Conservation (phyloP, 2,329 filamentous ascomycete species). For the Aureobasidium sp. region DNA sequence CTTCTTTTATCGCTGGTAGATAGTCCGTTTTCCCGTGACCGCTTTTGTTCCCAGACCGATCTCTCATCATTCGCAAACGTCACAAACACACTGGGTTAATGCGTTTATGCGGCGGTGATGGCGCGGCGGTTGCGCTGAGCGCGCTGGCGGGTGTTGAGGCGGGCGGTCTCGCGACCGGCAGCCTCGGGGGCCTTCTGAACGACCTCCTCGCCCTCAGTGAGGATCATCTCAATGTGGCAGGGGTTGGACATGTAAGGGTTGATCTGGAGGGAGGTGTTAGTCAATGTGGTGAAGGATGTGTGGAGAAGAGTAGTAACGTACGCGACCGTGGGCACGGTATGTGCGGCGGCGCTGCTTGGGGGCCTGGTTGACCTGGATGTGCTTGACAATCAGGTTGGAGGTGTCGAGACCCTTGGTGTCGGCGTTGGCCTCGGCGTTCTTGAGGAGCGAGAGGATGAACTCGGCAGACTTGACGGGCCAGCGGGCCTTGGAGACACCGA, state of each 20-base stretch:
- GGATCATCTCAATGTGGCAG: conserved; percentile 99
- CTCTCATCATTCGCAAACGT: neutral
- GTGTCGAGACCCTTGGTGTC: conserved; percentile 97
- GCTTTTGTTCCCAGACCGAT: conserved; percentile 5
- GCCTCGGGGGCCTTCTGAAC: conserved; percentile 78
- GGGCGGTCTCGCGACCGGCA: conserved; percentile 43
- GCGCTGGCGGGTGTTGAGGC: conserved; percentile 87
- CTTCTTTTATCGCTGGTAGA: conserved; percentile 7
- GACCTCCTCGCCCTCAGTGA: conserved; percentile 93
- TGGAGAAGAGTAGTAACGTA: conserved; percentile 49
- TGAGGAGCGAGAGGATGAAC: conserved; percentile 93
- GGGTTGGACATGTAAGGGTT: conserved; percentile 99
- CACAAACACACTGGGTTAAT: neutral
- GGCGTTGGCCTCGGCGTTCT: conserved; percentile 95
- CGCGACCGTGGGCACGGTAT: conserved; percentile 99
- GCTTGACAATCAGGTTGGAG: conserved; percentile 95
- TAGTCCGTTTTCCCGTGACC: conserved; percentile 3
- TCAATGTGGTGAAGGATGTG: neutral
- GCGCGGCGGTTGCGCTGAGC: conserved; percentile 56
- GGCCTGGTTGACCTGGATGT: conserved; percentile 99
- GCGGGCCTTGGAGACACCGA: conserved; percentile 94
- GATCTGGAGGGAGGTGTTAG: conserved; percentile 52
- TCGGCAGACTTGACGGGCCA: conserved; percentile 99
- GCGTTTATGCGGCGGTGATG: conserved; percentile 39
- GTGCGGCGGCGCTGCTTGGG: conserved; percentile 98